Conservation (phyloP, 257 asterid species). For the Penstemon barbatus region DNA sequence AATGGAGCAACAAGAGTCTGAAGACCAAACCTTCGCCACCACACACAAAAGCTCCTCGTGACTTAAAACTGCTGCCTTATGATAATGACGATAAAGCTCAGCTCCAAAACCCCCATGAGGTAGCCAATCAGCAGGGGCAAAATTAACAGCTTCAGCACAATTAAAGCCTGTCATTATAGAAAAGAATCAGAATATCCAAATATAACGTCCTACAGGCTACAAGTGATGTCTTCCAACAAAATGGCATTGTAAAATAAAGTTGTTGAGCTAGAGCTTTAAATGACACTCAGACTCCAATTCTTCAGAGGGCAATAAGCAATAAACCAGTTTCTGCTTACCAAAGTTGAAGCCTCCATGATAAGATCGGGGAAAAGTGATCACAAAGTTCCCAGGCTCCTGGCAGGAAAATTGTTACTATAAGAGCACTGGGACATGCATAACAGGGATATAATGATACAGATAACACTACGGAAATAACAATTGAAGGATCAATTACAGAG, state of each 20-base stretch:
- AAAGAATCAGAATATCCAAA: slow-evolving; percentile 29
- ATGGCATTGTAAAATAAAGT: slow-evolving; percentile 4
- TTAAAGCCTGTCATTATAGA: slow-evolving; percentile 68
- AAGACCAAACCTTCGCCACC: slow-evolving; percentile 66
- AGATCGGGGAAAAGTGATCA: slow-evolving; percentile 92
- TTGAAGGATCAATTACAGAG: not conserved
- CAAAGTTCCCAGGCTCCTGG: slow-evolving; percentile 98
- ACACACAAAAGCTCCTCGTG: slow-evolving; percentile 94
- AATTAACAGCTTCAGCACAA: slow-evolving; percentile 99
- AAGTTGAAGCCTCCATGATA: slow-evolving; percentile 98
- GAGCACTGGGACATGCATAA: slow-evolving; percentile 5
- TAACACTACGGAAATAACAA: slow-evolving; percentile 10
- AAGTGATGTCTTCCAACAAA: not conserved
- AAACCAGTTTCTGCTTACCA: slow-evolving; percentile 50
- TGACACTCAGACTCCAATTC: slow-evolving; percentile 13
- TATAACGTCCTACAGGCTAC: not conserved
- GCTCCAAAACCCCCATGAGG: slow-evolving; percentile 99
- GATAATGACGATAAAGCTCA: slow-evolving; percentile 82
- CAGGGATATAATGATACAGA: slow-evolving; percentile 2
- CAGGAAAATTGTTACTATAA: slow-evolving; percentile 28
- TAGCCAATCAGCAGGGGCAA: slow-evolving; percentile 99
- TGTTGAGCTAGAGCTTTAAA: slow-evolving; percentile 11
- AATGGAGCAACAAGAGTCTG: slow-evolving; percentile 31
- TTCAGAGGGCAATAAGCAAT: slow-evolving; percentile 18
- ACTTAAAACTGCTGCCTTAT: slow-evolving; percentile 83